Base-by-base conservation (phyloP, 495 filamentous ascomycete species). In the Podospora anserina region DNA sequence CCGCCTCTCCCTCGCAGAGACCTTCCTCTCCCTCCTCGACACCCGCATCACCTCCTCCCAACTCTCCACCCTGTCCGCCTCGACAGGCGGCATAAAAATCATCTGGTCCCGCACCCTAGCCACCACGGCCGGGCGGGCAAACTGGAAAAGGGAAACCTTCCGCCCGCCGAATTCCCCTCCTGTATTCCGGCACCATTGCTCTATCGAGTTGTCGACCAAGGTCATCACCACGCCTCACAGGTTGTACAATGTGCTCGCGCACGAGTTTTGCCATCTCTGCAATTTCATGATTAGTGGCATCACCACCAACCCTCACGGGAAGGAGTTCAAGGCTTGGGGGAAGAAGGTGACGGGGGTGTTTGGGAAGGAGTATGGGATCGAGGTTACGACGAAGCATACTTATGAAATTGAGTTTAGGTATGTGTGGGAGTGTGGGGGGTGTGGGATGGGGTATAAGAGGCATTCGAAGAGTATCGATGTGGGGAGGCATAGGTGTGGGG, bases 231-330 rank as follows among this genome's bases (percentile, higher is more conserved):
- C 89, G 75, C 86, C 90, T 66, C 82, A 91, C 58, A 88, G 93
- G 23, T 83, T 99, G 23, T 82, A 93, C 61, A 96, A 97, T 77
- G 91, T 92, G 0, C 73, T 97, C 23, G 92, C 94, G 3, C 95
- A 99, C 77, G 95, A 99, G 70, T 99, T 93, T 82, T 97, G 94
- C 78, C 95, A 99, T 75, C 82, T 98, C 1, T 89, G 91, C 34
- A 94, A 91, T 73, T 96, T 91, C 78, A 92, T 97, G 83, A 82
- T 97, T 62, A 86, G 83, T 39, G 83, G 87, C 18, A 79, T 91
- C 26, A 83, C 82, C 23, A 86, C 86, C 39, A 85, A 91, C 66
- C 90, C 92, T 0, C 95, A 98, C 74, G 94, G 94, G 13, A 79
- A 82, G 16, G 89, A 90, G 69, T 98, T 98, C 83, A 92, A 96